Evolutionary conservation across 805 yeast genomes (phyloP), one percentile per base, ranked within the genome.

Genomic region (Nakazawaea ernobii): DNA sequence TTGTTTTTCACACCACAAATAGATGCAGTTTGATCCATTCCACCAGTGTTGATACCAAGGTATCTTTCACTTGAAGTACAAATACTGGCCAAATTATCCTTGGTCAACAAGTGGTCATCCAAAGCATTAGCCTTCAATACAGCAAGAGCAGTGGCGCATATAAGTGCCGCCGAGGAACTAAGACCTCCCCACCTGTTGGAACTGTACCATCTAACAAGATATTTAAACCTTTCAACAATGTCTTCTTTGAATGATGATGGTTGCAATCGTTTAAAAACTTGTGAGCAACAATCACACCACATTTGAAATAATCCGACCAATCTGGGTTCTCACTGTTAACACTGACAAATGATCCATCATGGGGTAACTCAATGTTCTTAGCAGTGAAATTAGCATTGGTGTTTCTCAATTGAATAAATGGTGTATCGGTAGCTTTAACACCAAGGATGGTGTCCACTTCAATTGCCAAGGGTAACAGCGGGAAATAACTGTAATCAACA

Each of bases 21-120:
- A 0, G 85, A 77, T 3, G 89, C 90, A 42, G 84, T 74, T 63
- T 84, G 90, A 59, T 84, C 90, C 85, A 84, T 77, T 35, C 90
- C 89, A n/a, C 90, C 91, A 32, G 83, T 79, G 59, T 80, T 83
- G 45, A 84, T 85, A 32, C 90, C 90, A 33, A 84, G 79, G 46
- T 78, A 78, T 62, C 82, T 86, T 59, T 84, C 90, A 35, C 82
- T 77, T 5, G 75, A 78, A 37, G 79, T 81, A 6, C 89, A 80
- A 44, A 83, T 77, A 46, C 66, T 62, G 15, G 84, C 79, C 50
- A 84, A 67, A 49, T 73, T 80, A 13, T 70, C 59, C 56, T 80
- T 80, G 46, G 76, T 52, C 8, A 45, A 11, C 35, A 82, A 62
- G 8, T 56, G 49, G 35, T 49, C 48, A 2, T 55, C 48, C 24